phyloP scores from a whole-genome alignment of 1,284 basidiomycete species.

The Phlebopus sp. region DNA sequence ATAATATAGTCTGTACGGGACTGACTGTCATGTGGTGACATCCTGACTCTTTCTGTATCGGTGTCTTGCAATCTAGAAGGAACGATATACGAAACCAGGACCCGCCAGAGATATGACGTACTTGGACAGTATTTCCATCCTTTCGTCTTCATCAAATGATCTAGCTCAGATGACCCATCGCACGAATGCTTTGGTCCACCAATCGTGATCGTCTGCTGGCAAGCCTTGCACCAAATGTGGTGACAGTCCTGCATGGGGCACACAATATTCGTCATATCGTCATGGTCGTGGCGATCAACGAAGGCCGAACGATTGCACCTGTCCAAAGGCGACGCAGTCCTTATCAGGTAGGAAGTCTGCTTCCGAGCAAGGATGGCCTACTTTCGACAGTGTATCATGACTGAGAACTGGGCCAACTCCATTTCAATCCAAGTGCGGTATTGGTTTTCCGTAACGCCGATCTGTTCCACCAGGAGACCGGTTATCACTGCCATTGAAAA shows the following conservation, averaged over 20 bases:
- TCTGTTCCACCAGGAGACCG: slow-evolving; percentile 39
- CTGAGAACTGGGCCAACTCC: slow-evolving; percentile 50
- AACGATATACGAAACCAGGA: background rate
- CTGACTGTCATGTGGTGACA: slow-evolving; percentile 68
- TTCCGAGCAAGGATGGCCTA: slow-evolving; percentile 5
- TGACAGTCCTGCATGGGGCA: slow-evolving; percentile 48
- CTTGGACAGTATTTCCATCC: slow-evolving; percentile 65
- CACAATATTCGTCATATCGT: slow-evolving; percentile 36
- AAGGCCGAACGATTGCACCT: slow-evolving; percentile 47
- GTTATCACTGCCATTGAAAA: slow-evolving; percentile 38
- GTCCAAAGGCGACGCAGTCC: background rate
- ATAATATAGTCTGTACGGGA: background rate
- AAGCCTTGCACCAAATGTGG: slow-evolving; percentile 55
- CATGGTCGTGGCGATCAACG: slow-evolving; percentile 49
- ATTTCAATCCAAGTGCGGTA: slow-evolving; percentile 51
- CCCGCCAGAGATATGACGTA: slow-evolving; percentile 20
- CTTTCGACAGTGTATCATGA: slow-evolving; percentile 40
- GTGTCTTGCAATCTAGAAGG: slow-evolving; percentile 53
- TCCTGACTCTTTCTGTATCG: slow-evolving; percentile 53
- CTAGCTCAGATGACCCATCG: slow-evolving; percentile 53
- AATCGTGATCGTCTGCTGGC: slow-evolving; percentile 42
- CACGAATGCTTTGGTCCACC: slow-evolving; percentile 50
- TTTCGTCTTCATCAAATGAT: slow-evolving; percentile 47
- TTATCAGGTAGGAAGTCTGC: background rate
- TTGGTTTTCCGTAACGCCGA: slow-evolving; percentile 49